These are phyloP conservation scores for Strobilomyces echinocephalus DNA, from an alignment of 768 basidiomycete species.

Conservation along the genomic window DNA sequence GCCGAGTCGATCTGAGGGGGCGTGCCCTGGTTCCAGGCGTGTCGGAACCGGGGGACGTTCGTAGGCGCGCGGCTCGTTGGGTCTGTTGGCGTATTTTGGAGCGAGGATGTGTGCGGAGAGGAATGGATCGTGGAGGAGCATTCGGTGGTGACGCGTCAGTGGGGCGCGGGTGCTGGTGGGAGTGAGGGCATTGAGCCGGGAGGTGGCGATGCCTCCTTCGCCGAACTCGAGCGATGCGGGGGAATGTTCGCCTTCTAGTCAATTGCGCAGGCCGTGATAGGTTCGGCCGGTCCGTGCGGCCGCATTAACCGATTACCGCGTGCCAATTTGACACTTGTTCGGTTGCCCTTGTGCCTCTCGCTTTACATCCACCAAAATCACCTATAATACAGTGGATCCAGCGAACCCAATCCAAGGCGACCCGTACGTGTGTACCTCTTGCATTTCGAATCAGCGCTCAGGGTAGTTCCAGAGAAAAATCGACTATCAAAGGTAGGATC, in stretches of 20 bases:
- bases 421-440: background rate
- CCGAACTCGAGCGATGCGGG: too few species aligned
- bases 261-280: too few species aligned
- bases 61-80: background rate
- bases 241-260: too few species aligned
- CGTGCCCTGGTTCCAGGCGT: slow-evolving; percentile 13
- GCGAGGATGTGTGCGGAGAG: slow-evolving; percentile 6
- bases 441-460: background rate
- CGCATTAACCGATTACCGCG: too few species aligned
- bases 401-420: background rate
- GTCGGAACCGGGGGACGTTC: slow-evolving; percentile 18
- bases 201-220: too few species aligned
- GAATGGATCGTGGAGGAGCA: slow-evolving; percentile 22
- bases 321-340: too few species aligned
- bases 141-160: slow-evolving; percentile 1
- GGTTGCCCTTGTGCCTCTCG: background rate
- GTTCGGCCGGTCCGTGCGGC: too few species aligned
- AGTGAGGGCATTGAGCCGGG: too few species aligned
- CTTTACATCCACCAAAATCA: background rate
- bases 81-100: slow-evolving; percentile 20
- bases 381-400: background rate
- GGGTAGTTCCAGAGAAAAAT: background rate
- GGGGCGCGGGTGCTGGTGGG: too few species aligned
- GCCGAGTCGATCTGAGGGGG: background rate
- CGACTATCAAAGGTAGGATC: background rate